Evolutionary conservation across 2,329 filamentous ascomycete species (phyloP), one percentile per base, ranked within the genome.

Genomic region (Sarocladium oryzae): DNA sequence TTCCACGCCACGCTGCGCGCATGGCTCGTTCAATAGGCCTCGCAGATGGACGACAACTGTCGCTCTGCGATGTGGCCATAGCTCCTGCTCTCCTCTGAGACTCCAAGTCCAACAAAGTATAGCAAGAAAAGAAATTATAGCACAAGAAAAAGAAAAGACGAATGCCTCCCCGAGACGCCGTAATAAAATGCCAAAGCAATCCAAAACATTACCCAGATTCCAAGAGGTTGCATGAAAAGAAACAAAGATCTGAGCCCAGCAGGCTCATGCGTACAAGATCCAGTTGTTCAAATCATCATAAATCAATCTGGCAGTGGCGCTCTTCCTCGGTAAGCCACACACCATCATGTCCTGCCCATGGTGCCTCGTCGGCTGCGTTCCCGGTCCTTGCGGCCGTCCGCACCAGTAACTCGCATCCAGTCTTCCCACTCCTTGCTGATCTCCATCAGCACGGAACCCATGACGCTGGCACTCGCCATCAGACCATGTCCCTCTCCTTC

Each of bases 371-470:
- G 58, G 15, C 61, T 62, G 2, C 62, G 58, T n/a, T 68, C 66
- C 40, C 45, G 54, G 11, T 58, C 54, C 45, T 64, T 66, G 5
- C 61, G 58, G 8, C 63, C 62, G 21, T 69, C 68, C 0, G 62
- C 57, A 3, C 72, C 77, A 2, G 80, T 83, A 0, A 79, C 77
- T 40, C 80, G 78, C 61, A 81, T 84, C 88, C 88, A 92, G 60
- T 92, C 88, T 57, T 91, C 87, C 92, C 92, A 97, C 66, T 97
- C 93, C 58, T 84, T 84, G 50, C 88, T 87, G 61, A 99, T 95
- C 70, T 99, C 93, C 68, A 89, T 92, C 32, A 99, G 72, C n/a
- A 97, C 87, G 18, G 85, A 84, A 38, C 89, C 88, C 93, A 99
- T 99, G 40, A 97, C 92, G 13, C 76, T 75, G 1, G 93, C 91